Conservation (phyloP, 805 yeast species). For the Saturnispora ahearnii region DNA sequence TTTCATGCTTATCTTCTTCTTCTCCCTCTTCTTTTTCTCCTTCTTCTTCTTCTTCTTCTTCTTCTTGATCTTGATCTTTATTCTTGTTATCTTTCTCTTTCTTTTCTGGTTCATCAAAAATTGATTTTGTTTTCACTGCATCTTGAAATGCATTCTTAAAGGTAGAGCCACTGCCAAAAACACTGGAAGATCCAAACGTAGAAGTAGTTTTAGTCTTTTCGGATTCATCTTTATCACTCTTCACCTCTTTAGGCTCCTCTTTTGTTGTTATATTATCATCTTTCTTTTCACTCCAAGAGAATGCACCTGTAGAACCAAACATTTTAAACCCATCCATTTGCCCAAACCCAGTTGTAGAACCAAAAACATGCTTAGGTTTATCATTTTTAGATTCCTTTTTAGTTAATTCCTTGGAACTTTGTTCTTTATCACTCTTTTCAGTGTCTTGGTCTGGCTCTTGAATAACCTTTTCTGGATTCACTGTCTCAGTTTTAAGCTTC, state of each 20-base stretch:
- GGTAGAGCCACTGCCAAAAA: slow-evolving; percentile 38
- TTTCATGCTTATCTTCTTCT: slow-evolving; percentile 18
- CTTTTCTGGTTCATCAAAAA: slow-evolving; percentile 35
- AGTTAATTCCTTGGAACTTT: neutral
- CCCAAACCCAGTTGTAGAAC: slow-evolving; percentile 44
- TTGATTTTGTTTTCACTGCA: slow-evolving; percentile 44
- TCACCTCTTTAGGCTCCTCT: neutral
- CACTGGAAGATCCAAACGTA: slow-evolving; percentile 1
- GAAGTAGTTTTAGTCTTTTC: neutral
- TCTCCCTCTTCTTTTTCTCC: slow-evolving; percentile 13
- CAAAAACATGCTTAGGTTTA: slow-evolving; percentile 45
- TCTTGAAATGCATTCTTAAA: slow-evolving; percentile 49
- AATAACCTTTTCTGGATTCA: slow-evolving; percentile 3
- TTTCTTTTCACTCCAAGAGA: slow-evolving; percentile 21
- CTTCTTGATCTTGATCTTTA: slow-evolving; percentile 6
- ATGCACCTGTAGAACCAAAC: slow-evolving; percentile 27
- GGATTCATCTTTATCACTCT: neutral
- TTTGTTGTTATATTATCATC: neutral
- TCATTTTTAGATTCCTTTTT: neutral
- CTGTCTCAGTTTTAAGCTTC: slow-evolving; percentile 4
- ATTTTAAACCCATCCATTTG: slow-evolving; percentile 31
- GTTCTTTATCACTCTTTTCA: slow-evolving; percentile 6
- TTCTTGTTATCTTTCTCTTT: slow-evolving; percentile 6
- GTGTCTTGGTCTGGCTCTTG: neutral
- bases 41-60: slow-evolving; percentile 8